These are phyloP conservation scores for Jimgerdemannia flammicorona DNA, from an alignment of 192 early-diverging fungal genomes.

Conservation along the genomic window DNA sequence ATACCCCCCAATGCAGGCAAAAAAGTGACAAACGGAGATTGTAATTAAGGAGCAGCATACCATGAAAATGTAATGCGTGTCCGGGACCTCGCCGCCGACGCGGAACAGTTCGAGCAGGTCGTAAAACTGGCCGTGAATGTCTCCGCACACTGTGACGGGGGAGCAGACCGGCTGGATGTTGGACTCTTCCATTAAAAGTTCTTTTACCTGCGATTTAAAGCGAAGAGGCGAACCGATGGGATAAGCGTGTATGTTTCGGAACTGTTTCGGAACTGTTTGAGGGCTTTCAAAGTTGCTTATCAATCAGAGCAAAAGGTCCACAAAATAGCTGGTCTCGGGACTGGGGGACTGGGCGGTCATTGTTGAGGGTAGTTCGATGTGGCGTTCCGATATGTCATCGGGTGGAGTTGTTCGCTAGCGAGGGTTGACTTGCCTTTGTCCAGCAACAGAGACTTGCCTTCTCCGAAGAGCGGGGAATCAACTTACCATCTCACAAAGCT, in stretches of 20 bases:
- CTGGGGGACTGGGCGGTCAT: no score
- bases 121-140: constrained; percentile 98
- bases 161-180: constrained; percentile 96
- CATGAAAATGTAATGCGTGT: constrained; percentile 98
- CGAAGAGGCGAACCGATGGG: not conserved
- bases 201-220: constrained; percentile 70
- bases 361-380: no score
- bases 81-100: constrained; percentile 92
- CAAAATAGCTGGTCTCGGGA: not conserved
- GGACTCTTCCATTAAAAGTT: constrained; percentile 96
- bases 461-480: not conserved
- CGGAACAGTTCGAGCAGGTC: constrained; percentile 94
- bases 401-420: no score
- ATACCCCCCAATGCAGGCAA: no score
- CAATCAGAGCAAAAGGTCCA: not conserved
- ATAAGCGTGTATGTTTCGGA: not conserved
- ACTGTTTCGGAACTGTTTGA: no score
- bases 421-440: no score
- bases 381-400: no score
- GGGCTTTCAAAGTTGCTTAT: not conserved
- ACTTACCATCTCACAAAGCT: constrained; percentile 92
- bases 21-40: no score
- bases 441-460: no score
- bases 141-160: constrained; percentile 97
- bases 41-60: constrained; percentile 27